Percentiles rank a stretch among this genome's conserved stretches.
Conservation (phyloP, 352 stramenopile genomes). For the Globisporangium irregulare region DNA sequence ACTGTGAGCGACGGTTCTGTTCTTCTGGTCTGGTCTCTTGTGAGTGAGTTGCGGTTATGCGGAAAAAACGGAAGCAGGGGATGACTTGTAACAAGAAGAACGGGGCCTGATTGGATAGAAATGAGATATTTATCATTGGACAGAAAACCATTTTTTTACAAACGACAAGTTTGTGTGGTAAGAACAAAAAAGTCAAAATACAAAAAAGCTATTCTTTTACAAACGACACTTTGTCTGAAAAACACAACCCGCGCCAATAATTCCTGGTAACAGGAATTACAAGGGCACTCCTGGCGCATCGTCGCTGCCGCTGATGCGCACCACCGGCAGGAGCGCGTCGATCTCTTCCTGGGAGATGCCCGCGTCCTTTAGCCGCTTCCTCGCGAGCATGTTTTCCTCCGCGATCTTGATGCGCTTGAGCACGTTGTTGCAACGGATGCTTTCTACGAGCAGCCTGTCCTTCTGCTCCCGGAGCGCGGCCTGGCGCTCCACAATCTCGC, state of each 20-base stretch:
- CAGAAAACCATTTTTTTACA: too few species aligned
- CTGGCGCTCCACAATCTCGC: background rate
- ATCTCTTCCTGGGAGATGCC: slow-evolving; percentile 19
- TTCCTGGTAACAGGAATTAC: too few species aligned
- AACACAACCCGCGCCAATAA: too few species aligned
- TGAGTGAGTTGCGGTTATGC: background rate
- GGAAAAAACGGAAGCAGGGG: background rate
- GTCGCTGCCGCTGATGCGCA: slow-evolving; percentile 3
- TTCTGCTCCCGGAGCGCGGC: slow-evolving; percentile 1
- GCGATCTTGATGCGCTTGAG: slow-evolving; percentile 20
- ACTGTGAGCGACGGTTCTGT: background rate
- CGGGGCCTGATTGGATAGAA: background rate
- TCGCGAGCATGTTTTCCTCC: slow-evolving; percentile 26
- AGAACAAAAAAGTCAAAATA: too few species aligned
- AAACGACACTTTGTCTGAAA: too few species aligned
- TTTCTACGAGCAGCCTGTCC: slow-evolving; percentile 1
- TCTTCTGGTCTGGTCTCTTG: too few species aligned
- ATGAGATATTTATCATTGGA: background rate
- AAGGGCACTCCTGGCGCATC: background rate
- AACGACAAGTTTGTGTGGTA: too few species aligned
- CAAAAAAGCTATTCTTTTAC: too few species aligned
- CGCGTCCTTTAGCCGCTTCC: slow-evolving; percentile 42
- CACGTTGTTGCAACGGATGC: slow-evolving; percentile 11
- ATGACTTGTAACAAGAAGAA: slow-evolving; percentile 1
- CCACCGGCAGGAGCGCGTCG: slow-evolving; percentile 16